Evolutionary conservation across 2,329 filamentous ascomycete species (phyloP), one percentile per base, ranked within the genome.

Genomic region (Cladosporium cucumerinum): DNA sequence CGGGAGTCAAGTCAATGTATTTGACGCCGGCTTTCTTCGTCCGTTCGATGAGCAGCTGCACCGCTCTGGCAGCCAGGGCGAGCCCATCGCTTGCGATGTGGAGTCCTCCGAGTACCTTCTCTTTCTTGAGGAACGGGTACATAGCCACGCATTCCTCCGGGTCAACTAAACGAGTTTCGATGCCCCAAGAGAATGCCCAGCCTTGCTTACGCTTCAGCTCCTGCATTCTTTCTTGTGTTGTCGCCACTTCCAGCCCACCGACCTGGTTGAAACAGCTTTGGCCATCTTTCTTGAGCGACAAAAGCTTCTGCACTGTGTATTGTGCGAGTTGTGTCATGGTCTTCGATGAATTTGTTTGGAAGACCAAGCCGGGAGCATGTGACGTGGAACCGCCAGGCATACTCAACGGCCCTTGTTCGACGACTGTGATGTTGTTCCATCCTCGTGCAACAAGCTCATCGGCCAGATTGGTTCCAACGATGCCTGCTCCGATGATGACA

Each of bases 331-430:
- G 73, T 5, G 82, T 86, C 84, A 89, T 79, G 0, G 83, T 84
- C 72, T 83, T 86, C 57, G 82, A 85, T 1, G 78, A 73, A 59
- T 84, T 88, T 8, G 85, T 88, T 71, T 89, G 86, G 69, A 87
- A 89, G 0, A 89, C 86, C 3, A 89, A 79, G 0, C 86, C 86
- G 0, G 86, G 86, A 5, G 86, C 86, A 68, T 89, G 86, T 7
- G 86, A 88, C 7, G 87, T 88, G 30, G 87, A 89, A 52, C 86
- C 86, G 28, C 87, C 86, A 0, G 86, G 86, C 81, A 88, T 84
- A 65, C 80, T 77, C 68, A 89, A 73, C 2, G 86, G 86, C 0
- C 86, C 86, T 73, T 89, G 86, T 68, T 89, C 86, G 67, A 89
- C 77, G 58, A 89, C 86, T 21, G 86, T 88, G 73, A 89, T 86